Base-by-base conservation (phyloP, 306 rosid species). In the Prunus davidiana region DNA sequence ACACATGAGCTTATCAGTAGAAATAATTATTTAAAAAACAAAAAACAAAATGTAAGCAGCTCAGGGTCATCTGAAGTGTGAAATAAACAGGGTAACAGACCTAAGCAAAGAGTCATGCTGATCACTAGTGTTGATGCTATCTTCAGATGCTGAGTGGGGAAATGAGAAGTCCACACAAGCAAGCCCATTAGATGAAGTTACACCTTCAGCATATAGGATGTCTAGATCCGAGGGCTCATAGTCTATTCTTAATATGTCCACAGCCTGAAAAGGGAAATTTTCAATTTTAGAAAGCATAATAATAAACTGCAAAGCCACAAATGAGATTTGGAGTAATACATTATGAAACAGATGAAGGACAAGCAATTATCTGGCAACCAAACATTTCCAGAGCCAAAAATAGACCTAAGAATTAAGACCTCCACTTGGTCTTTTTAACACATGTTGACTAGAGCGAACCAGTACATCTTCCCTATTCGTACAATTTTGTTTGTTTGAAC, bases 161-260 rank as follows among this genome's bases (percentile, higher is more conserved):
- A 96, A 92, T 82, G 99, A 91, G 86, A 92, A 96, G 80, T 96
- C 99, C 61, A 89, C 92, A 83, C 87, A 87, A 64, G 93, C 96
- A 66, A 96, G 93, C 73, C 99, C 99, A 87, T 96, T 96, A 57
- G 96, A 89, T 82, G 99, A 88, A 83, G 95, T 96, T 76, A 90
- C 96, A 73, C 99, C 97, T 87, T 92, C 99, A 47, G 98, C 97
- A 78, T 89, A 89, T 28, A 96, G 93, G 72, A 96, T 92, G 80
- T 96, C 99, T 60, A 87, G 81, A 86, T 96, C 97, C 8, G 98
- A 89, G 52, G 99, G 98, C 80, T 96, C 97, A 79, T 92, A 92
- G 64, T 92, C 99, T 50, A 84, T 76, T 84, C 87, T 92, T 80
- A 96, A 84, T 84, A 96, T 91, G 80, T 89, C 87, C 81, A 92